Base-by-base conservation (phyloP, 2,329 filamentous ascomycete genomes). In the Fusarium duplospermum region DNA sequence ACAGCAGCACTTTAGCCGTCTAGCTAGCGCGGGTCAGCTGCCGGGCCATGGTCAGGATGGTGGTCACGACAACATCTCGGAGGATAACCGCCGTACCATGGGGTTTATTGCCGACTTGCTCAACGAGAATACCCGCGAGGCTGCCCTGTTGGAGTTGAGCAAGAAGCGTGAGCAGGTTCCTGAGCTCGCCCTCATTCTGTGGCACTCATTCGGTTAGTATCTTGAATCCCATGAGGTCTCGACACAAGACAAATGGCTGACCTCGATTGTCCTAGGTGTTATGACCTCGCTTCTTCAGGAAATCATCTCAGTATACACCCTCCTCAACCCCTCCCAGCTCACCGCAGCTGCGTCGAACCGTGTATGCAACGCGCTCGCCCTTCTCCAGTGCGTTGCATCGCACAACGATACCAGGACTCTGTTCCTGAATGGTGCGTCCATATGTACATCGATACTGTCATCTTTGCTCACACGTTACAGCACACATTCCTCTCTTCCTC, bases 81-180 rank as follows among this genome's bases (percentile, higher is more conserved):
- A 98, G 81, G 96, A 98, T 81, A 98, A 98, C 83, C 90, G 94
- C 77, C 91, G 95, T 75, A 96, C 97, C n/a, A 91, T 98, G 83
- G 92, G 92, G 73, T 98, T 94, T 88, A 96, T 98, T 73, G 94
- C 95, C 64, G 95, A 98, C 82, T 88, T 98, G 67, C 89, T 98
- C 81, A 96, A 95, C 82, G 93, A 95, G 74, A 91, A 89, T 78
- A 95, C 95, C 31, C 90, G 96, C 72, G 96, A 98, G 86, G 92
- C 94, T 6, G 96, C 96, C 59, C 88, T 99, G 64, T 89, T 99
- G 80, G 96, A 99, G 84, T 89, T 99, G 61, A 98, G 96, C 86
- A 99, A 99, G 88, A 99, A 99, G 89, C 89, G 96, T 66, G 96
- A 99, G 84, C 96, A 98, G 84, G 96, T 99, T 18, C 96, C 96